Evolutionary conservation across 1,284 basidiomycete genomes (phyloP), one percentile per base, ranked within the genome.

Genomic region (Cutaneotrichosporon sp.): DNA sequence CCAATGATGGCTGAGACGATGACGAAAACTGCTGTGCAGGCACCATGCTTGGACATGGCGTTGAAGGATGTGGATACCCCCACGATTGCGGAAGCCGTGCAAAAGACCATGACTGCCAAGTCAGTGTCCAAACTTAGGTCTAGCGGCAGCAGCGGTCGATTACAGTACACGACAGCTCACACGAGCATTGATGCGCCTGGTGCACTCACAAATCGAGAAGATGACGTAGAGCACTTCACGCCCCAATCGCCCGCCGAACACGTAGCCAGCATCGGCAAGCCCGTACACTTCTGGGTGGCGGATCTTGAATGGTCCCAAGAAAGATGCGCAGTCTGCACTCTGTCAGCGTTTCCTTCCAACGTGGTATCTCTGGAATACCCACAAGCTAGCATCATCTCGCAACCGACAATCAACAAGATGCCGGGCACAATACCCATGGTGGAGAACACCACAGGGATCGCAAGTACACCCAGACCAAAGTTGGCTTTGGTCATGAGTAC

Each of bases 1-100:
- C 60, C 58, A 14, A 60, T 47, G 46, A 71, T 54, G 13, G 64
- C 52, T 8, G 64, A 46, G 10, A 68, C 63, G 36, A 59, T 61
- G 20, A 63, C 61, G 36, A 69, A 69, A n/a, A 66, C 64, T 46
- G 62, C 65, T 3, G 69, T 71, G 58, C 69, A 71, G 14, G 65
- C 64, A 8, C 56, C 67, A 51, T 70, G 68, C 10, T 50, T 35
- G 8, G 63, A 60, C 43, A 70, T 58, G 44, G 66, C 66, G 56
- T 70, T 70, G 39, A 70, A 51, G 7, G 62, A 56, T 13, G 64
- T 69, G 2, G 66, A 63, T 8, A 59, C 54, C 1, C 61, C 59
- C 8, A 70, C 59, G 10, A 67, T 54, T 4, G 59, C 65, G 1
- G 61, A 61, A 0, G 64, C 65, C n/a, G 62, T 60, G 43, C 58